Evolutionary conservation across 2,329 filamentous ascomycete genomes (phyloP).

Genomic region (Penicillium brevicompactum): DNA sequence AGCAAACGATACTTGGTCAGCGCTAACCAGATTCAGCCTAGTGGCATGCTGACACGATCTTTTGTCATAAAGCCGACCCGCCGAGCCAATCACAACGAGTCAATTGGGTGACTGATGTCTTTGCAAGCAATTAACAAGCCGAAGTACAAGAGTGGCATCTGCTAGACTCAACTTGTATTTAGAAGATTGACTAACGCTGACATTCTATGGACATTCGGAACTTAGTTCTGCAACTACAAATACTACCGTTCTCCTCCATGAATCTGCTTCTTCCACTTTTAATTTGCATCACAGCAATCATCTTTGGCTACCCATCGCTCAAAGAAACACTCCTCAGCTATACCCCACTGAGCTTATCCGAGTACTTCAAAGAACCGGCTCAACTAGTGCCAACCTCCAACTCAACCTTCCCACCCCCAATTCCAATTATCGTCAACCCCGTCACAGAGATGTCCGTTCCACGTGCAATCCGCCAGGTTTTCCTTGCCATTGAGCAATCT

Average conservation of each 20-base stretch:
- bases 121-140: background rate
- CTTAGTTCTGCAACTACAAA: slow-evolving; percentile 27
- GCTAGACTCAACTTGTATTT: background rate
- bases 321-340: slow-evolving; percentile 20
- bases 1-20: background rate
- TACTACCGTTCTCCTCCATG: slow-evolving; percentile 30
- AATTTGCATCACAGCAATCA: slow-evolving; percentile 40
- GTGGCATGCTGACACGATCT: slow-evolving; percentile 28
- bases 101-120: slow-evolving; percentile 28
- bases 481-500: slow-evolving; percentile 80
- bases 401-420: slow-evolving; percentile 1
- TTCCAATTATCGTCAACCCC: slow-evolving; percentile 26
- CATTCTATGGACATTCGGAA: background rate
- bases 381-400: slow-evolving; percentile 7
- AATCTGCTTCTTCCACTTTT: slow-evolving; percentile 39
- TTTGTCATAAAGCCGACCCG: slow-evolving; percentile 23
- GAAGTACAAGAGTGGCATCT: no score
- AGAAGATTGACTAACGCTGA: slow-evolving; percentile 32
- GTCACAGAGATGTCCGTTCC: slow-evolving; percentile 64
- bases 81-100: background rate
- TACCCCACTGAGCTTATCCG: slow-evolving; percentile 15
- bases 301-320: slow-evolving; percentile 27
- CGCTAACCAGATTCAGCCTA: background rate
- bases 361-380: slow-evolving; percentile 9
- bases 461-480: slow-evolving; percentile 78